A percentile compares a stretch with the other conserved stretches of the same genome.
Evolutionary conservation across 1,284 basidiomycete genomes (phyloP).

Genomic region (Singerocomus inundabilis): DNA sequence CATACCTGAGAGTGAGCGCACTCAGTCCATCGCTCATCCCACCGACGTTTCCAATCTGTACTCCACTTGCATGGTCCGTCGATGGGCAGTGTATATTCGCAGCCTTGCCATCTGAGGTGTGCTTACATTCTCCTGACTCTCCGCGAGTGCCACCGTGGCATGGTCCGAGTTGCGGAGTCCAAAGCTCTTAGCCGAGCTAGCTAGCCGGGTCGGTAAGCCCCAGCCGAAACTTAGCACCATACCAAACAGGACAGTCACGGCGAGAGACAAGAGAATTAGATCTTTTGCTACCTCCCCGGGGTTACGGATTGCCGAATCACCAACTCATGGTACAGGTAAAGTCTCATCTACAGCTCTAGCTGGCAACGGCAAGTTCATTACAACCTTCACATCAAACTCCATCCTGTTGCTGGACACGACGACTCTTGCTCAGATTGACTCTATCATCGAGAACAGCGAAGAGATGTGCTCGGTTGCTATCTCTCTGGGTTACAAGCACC

Average conservation of each 20-base stretch:
- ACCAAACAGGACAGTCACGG: too few relatives aligned
- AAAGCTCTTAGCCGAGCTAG: too few relatives aligned
- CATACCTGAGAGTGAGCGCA: too few relatives aligned
- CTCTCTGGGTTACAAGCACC: neutral
- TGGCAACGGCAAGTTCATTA: neutral
- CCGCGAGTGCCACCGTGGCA: too few relatives aligned
- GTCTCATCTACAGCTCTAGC: constrained; percentile 4
- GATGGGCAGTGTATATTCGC: too few relatives aligned
- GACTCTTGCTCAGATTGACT: neutral
- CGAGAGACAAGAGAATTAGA: neutral
- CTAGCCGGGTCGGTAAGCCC: too few relatives aligned
- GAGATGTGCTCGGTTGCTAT: neutral
- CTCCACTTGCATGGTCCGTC: constrained; percentile 7
- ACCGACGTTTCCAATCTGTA: too few relatives aligned
- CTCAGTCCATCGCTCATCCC: too few relatives aligned
- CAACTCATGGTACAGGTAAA: neutral
- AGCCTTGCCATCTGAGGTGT: too few relatives aligned
- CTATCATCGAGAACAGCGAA: neutral
- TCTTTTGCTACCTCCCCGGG: neutral
- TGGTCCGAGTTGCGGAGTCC: too few relatives aligned
- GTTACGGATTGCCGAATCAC: neutral
- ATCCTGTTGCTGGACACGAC: neutral
- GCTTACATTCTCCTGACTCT: too few relatives aligned
- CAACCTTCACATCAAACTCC: neutral
- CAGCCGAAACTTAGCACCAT: too few relatives aligned